phyloP scores from a whole-genome alignment of 768 basidiomycete genomes.

The Neoboletus subvelutipes region DNA sequence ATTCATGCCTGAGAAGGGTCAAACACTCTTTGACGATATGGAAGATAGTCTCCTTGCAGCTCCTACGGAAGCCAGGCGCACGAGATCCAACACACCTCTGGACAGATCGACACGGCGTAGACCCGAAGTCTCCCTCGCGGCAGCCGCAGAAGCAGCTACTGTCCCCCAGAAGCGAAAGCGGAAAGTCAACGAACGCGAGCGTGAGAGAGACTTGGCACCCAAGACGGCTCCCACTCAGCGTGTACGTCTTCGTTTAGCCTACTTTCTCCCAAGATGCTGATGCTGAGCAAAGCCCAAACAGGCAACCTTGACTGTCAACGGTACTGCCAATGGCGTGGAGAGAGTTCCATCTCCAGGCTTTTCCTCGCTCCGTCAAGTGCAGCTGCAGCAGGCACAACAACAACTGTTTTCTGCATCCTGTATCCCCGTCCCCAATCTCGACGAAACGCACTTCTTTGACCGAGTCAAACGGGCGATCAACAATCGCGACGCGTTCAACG shows the following conservation, averaged over 20 bases:
- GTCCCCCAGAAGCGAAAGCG: slow-evolving; percentile 71
- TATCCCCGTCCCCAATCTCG: slow-evolving; percentile 28
- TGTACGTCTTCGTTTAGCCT: slow-evolving; percentile 15
- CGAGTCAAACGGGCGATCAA: slow-evolving; percentile 76
- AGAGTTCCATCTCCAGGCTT: slow-evolving; percentile 23
- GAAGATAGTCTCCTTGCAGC: slow-evolving; percentile 31
- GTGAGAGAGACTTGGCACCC: slow-evolving; percentile 34
- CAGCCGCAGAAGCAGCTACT: slow-evolving; percentile 36
- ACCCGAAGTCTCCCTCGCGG: slow-evolving; percentile 45
- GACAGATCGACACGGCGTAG: slow-evolving; percentile 43
- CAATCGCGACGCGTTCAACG: slow-evolving; percentile 79
- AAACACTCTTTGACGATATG: slow-evolving; percentile 47
- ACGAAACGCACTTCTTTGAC: slow-evolving; percentile 87
- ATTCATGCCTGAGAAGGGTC: slow-evolving; percentile 67
- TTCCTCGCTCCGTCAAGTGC: slow-evolving; percentile 21
- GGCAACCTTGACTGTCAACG: slow-evolving; percentile 19
- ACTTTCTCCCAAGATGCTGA: slow-evolving; percentile 2
- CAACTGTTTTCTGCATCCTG: slow-evolving; percentile 18
- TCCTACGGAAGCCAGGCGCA: slow-evolving; percentile 29
- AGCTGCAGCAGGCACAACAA: slow-evolving; percentile 26
- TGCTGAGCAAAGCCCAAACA: slow-evolving; percentile 22
- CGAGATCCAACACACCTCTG: slow-evolving; percentile 36
- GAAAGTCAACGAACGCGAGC: slow-evolving; percentile 47
- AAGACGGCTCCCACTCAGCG: slow-evolving; percentile 25
- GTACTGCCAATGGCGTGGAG: slow-evolving; percentile 19